Evolutionary conservation across 2,329 filamentous ascomycete species (phyloP).

Genomic region (Parastagonospora avenae): DNA sequence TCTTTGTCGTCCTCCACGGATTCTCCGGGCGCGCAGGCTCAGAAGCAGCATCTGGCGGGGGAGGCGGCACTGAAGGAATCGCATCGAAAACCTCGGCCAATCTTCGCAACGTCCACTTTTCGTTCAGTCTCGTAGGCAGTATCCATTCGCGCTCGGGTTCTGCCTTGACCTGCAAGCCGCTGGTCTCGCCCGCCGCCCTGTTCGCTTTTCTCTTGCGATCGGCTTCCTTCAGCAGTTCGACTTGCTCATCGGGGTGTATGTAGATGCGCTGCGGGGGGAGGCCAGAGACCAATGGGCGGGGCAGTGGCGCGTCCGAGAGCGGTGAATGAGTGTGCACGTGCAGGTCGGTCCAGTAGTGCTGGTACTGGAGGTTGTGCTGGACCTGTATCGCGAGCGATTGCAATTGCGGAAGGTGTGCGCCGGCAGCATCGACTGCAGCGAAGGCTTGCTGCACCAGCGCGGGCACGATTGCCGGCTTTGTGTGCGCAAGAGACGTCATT

Average conservation of each 20-base stretch:
- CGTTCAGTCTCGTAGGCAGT: conserved; percentile 71
- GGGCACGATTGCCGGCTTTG: conserved; percentile 33
- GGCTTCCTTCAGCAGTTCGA: conserved; percentile 68
- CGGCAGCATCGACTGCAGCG: conserved; percentile 20
- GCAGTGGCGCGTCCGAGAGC: conserved; percentile 48
- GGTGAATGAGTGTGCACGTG: conserved; percentile 58
- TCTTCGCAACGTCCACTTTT: conserved; percentile 71
- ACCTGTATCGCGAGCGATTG: conserved; percentile 65
- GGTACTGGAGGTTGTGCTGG: conserved; percentile 72
- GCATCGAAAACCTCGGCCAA: conserved; percentile 74
- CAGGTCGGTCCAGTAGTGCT: conserved; percentile 75
- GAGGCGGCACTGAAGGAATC: conserved; percentile 50
- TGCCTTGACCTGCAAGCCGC: conserved; percentile 51
- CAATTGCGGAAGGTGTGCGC: conserved; percentile 37
- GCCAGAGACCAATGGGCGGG: conserved; percentile 71
- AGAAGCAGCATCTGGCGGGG: conserved; percentile 21
- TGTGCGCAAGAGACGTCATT: conserved; percentile 33
- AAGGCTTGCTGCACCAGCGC: conserved; percentile 43
- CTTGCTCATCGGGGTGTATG: conserved; percentile 81
- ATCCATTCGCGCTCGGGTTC: conserved; percentile 70
- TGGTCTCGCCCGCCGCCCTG: conserved; percentile 39
- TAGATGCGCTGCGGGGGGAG: conserved; percentile 76
- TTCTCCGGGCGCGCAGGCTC: conserved; percentile 24
- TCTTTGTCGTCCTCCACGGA: conserved; percentile 61
- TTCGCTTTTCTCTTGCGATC: conserved; percentile 52